phyloP scores from a whole-genome alignment of 2,329 filamentous ascomycete genomes.

The Neocucurbitaria cava region DNA sequence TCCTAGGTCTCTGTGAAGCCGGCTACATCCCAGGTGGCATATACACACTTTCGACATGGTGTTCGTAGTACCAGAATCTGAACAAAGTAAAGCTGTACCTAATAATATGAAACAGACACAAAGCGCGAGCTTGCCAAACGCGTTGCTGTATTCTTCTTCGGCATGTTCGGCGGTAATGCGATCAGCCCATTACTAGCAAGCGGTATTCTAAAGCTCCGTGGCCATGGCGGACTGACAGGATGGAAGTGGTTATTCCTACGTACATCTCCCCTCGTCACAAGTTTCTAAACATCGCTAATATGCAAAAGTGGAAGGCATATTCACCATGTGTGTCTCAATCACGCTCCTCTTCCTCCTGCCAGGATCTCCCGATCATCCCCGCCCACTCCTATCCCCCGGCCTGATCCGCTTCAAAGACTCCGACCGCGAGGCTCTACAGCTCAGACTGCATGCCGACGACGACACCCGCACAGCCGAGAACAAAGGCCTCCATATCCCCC shows the following conservation, averaged over 20 bases:
- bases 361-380: slow-evolving; percentile 52
- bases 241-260: slow-evolving; percentile 62
- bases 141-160: slow-evolving; percentile 61
- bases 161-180: slow-evolving; percentile 61
- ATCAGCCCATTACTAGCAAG: slow-evolving; percentile 59
- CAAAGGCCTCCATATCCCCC: slow-evolving; percentile 49
- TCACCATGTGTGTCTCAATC: slow-evolving; percentile 52
- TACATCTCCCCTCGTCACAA: slow-evolving; percentile 27
- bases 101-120: no score
- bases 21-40: slow-evolving; percentile 62
- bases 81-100: no score
- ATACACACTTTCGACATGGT: slow-evolving; percentile 62
- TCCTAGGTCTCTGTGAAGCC: slow-evolving; percentile 59
- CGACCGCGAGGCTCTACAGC: slow-evolving; percentile 46
- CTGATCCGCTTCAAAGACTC: slow-evolving; percentile 47
- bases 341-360: slow-evolving; percentile 54
- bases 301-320: slow-evolving; percentile 52
- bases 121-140: slow-evolving; percentile 55
- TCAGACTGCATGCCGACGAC: slow-evolving; percentile 47
- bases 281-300: not conserved
- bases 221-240: slow-evolving; percentile 50
- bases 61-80: no score
- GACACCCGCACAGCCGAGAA: slow-evolving; percentile 39
- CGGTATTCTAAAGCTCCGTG: slow-evolving; percentile 56
- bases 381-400: slow-evolving; percentile 49